Conservation (phyloP, 139 green algal species). For the Chlamydomonas eustigma region DNA sequence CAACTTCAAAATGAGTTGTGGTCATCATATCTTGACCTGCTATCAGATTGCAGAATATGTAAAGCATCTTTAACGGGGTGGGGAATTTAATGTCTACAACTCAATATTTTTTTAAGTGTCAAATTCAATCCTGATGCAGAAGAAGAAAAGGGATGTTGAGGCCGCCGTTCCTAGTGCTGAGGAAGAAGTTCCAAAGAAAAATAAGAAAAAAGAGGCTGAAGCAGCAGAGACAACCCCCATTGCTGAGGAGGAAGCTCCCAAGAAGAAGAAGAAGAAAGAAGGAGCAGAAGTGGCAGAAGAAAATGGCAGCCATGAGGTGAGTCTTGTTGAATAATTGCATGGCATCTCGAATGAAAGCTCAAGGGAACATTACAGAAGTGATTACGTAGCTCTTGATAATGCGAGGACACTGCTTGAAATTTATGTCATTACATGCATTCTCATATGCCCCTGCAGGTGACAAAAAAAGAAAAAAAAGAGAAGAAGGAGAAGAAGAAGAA, state of each 20-base stretch:
- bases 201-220: slow-evolving; percentile 39
- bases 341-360: no score
- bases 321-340: neutral
- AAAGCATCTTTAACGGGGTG: no score
- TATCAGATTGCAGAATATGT: no score
- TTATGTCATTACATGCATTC: neutral
- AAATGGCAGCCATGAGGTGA: slow-evolving; percentile 13
- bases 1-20: no score
- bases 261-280: slow-evolving; percentile 39
- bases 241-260: slow-evolving; percentile 17
- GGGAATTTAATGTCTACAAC: no score
- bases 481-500: neutral
- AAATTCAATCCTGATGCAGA: no score
- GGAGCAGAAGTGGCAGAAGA: slow-evolving; percentile 16
- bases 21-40: no score
- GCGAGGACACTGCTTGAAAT: neutral
- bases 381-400: neutral
- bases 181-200: slow-evolving; percentile 22
- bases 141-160: slow-evolving; percentile 5
- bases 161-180: neutral
- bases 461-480: neutral
- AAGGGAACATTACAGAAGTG: neutral
- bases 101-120: no score
- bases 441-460: neutral
- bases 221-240: slow-evolving; percentile 18